phyloP scores from a whole-genome alignment of 768 basidiomycete genomes.

The Suillus variegatus region DNA sequence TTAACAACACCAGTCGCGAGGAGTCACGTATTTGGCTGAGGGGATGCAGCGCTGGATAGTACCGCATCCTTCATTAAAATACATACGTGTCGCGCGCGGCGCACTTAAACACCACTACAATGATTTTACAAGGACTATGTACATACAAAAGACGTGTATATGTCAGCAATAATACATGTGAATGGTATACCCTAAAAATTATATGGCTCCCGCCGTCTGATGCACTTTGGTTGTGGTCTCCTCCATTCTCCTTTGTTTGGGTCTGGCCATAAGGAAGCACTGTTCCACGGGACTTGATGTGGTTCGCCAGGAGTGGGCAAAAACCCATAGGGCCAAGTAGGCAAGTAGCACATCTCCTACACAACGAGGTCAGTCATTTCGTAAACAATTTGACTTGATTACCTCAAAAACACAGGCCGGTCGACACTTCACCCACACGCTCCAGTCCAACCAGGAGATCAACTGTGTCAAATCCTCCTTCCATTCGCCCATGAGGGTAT shows the following conservation, averaged over 20 bases:
- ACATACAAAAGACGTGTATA: not conserved
- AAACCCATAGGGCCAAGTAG: conserved; percentile 24
- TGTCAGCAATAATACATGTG: too few relatives aligned
- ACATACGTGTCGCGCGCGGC: too few relatives aligned
- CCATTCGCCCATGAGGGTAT: conserved; percentile 13
- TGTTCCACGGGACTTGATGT: not conserved
- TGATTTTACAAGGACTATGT: not conserved
- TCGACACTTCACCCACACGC: conserved; percentile 21
- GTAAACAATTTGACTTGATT: not conserved
- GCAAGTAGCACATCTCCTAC: conserved; percentile 30
- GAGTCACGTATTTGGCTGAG: not conserved
- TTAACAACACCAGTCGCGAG: not conserved
- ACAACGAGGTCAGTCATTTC: not conserved
- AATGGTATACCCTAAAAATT: not conserved
- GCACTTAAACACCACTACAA: conserved; percentile 14
- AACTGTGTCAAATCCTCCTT: conserved; percentile 10
- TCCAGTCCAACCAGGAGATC: conserved; percentile 26
- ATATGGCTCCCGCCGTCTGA: conserved; percentile 17
- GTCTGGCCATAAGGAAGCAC: not conserved
- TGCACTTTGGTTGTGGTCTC: conserved; percentile 24
- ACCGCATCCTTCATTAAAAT: not conserved
- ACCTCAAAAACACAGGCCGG: conserved; percentile 18
- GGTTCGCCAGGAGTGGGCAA: not conserved
- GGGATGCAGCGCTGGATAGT: not conserved
- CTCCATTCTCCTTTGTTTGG: conserved; percentile 18